Base-by-base conservation (phyloP, 176 grass and related monocot species). In the Musa schizocarpa region DNA sequence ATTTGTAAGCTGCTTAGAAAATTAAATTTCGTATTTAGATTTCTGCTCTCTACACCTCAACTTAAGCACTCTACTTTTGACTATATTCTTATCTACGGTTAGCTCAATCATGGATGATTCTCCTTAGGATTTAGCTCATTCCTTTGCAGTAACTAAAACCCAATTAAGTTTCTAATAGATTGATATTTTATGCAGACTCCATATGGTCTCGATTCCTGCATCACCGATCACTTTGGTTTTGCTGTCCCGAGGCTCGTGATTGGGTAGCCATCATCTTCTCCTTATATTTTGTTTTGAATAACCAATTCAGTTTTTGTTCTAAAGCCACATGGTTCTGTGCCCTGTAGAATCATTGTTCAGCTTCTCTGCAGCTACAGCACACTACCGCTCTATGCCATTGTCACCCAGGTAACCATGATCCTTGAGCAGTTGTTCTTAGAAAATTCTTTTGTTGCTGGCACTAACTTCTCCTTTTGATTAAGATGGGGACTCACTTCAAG, bases 401-500 rank as follows among this genome's bases (percentile, higher is more conserved):
- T 73, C 53, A 73, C 71, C 12, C 52, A 73, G 71, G 52, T 73
- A 73, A 73, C 24, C 9, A 8, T 62, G 12, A 19, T 6, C 10
- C 6, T 6, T n/a, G 20, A 62, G 17, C 9, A 21, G 14, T 21
- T 62, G 14, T 58, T 62, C 13, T 62, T 14, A 62, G 57, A n/a
- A 21, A 19, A 13, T 68, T 13, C 65, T 34, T 34, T 34, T 68
- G 3, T 16, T 14, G 23, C 63, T 2, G 9, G 13, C 70, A 54
- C 49, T 54, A 9, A 70, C 52, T 52, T 27, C 17, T 9, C 4
- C 53, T 54, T 73, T 53, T 56, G 71, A 55, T 73, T 17, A 53
- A 97, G 93, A 97, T 97, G 94, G 58, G 82, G 13, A 89, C 88
- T 17, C 73, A 77, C 29, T 70, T 93, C 68, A 97, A 93, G 75